A percentile compares a stretch with the other conserved stretches of the same genome.
These are phyloP conservation scores for Periconia sp. DNA, from an alignment of 2,329 filamentous ascomycete species.

Conservation along the genomic window DNA sequence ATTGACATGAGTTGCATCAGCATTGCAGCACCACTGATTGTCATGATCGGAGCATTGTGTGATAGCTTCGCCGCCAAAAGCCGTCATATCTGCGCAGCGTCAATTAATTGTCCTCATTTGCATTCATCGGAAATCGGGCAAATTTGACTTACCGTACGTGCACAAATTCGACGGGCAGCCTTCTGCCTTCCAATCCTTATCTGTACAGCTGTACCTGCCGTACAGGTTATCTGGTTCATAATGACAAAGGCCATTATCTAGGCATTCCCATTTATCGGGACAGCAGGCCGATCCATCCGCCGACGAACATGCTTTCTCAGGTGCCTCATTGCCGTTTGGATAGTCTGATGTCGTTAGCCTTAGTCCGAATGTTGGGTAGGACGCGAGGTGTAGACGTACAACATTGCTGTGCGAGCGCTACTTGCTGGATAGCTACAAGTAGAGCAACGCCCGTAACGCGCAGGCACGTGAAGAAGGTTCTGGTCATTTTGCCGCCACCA, in stretches of 20 bases:
- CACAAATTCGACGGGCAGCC: slow-evolving; percentile 43
- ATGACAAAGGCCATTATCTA: slow-evolving; percentile 46
- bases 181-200: slow-evolving; percentile 38
- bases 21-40: slow-evolving; percentile 46
- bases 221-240: slow-evolving; percentile 31
- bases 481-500: slow-evolving; percentile 21
- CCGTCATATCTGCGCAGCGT: slow-evolving; percentile 24
- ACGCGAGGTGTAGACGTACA: slow-evolving; percentile 24
- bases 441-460: slow-evolving; percentile 23
- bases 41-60: slow-evolving; percentile 39
- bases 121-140: no score
- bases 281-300: slow-evolving; percentile 42
- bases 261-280: slow-evolving; percentile 43
- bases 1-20: slow-evolving; percentile 30
- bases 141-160: slow-evolving; percentile 33
- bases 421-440: slow-evolving; percentile 23
- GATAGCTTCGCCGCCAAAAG: slow-evolving; percentile 37
- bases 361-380: not conserved
- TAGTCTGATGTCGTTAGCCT: slow-evolving; percentile 37
- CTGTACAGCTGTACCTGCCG: slow-evolving; percentile 45
- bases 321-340: slow-evolving; percentile 35
- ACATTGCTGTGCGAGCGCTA: slow-evolving; percentile 30
- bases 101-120: not conserved
- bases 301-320: slow-evolving; percentile 43
- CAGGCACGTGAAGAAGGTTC: slow-evolving; percentile 22